phyloP scores from a whole-genome alignment of 148 eudicot genomes.

The Simmondsia chinensis region DNA sequence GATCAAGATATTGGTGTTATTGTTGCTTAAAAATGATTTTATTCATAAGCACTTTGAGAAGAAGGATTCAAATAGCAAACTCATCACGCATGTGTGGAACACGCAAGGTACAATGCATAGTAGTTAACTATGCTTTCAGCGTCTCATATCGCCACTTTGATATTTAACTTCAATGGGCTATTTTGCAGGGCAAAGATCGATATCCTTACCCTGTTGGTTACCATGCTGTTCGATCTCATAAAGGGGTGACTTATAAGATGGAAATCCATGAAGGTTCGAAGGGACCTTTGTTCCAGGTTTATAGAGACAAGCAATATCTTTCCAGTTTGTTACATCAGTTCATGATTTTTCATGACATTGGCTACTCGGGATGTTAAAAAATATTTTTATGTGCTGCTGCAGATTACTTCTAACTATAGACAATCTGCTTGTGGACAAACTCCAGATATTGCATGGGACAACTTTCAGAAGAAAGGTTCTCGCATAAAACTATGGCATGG shows the following conservation, averaged over 20 bases:
- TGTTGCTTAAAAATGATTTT: too few relatives aligned
- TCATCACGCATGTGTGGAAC: too few relatives aligned
- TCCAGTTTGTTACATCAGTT: not conserved
- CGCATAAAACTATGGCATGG: conserved; percentile 70
- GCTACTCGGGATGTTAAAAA: too few relatives aligned
- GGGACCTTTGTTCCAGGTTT: conserved; percentile 79
- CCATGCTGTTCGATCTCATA: conserved; percentile 58
- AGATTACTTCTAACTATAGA: conserved; percentile 75
- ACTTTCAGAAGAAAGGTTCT: conserved; percentile 67
- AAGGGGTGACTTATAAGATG: conserved; percentile 60
- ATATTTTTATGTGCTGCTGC: too few relatives aligned
- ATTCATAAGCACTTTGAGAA: too few relatives aligned
- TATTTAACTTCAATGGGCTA: not conserved
- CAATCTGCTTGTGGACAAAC: conserved; percentile 74
- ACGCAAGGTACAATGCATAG: too few relatives aligned
- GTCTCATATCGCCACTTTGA: not conserved
- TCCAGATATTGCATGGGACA: conserved; percentile 92
- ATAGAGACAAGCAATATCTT: conserved; percentile 9
- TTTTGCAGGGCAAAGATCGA: conserved; percentile 85
- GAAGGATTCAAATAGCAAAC: too few relatives aligned
- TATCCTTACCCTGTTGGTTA: conserved; percentile 94
- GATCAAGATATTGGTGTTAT: too few relatives aligned
- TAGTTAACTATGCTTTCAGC: not conserved
- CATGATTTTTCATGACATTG: not conserved
- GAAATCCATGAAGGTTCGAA: conserved; percentile 75